Conservation (phyloP, 768 basidiomycete species). For the Pholiota conissans region DNA sequence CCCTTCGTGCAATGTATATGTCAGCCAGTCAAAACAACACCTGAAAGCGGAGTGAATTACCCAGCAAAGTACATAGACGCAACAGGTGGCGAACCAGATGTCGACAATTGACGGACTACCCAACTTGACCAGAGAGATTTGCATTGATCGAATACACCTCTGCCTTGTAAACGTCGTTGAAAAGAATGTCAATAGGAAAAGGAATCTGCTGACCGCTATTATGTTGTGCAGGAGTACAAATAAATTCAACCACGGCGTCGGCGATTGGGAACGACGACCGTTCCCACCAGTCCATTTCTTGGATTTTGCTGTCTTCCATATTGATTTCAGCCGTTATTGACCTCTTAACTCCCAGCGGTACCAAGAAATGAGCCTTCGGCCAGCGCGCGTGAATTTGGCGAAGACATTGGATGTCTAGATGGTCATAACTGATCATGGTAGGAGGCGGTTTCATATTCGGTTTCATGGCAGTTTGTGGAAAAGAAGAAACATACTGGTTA, state of each 20-base stretch:
- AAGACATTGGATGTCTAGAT: slow-evolving; percentile 1
- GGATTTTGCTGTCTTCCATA: not conserved
- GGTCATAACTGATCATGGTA: not conserved
- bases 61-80: slow-evolving; percentile 4
- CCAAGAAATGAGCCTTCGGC: not conserved
- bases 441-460: not conserved
- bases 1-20: not conserved
- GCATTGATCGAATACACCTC: slow-evolving; percentile 1
- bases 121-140: slow-evolving; percentile 3
- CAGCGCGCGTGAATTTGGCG: not conserved
- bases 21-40: not conserved
- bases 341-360: not conserved
- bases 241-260: not conserved
- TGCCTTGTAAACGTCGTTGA: not conserved
- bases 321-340: not conserved
- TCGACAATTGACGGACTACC: not conserved
- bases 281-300: slow-evolving; percentile 5
- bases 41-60: not conserved
- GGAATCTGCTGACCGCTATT: not conserved
- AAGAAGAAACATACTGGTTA: not conserved
- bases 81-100: not conserved
- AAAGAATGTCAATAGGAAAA: too few relatives aligned
- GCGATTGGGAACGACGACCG: not conserved
- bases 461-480: not conserved
- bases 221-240: slow-evolving; percentile 3